phyloP scores from a whole-genome alignment of 2,329 filamentous ascomycete genomes.

The Sphaerostilbella broomeana region DNA sequence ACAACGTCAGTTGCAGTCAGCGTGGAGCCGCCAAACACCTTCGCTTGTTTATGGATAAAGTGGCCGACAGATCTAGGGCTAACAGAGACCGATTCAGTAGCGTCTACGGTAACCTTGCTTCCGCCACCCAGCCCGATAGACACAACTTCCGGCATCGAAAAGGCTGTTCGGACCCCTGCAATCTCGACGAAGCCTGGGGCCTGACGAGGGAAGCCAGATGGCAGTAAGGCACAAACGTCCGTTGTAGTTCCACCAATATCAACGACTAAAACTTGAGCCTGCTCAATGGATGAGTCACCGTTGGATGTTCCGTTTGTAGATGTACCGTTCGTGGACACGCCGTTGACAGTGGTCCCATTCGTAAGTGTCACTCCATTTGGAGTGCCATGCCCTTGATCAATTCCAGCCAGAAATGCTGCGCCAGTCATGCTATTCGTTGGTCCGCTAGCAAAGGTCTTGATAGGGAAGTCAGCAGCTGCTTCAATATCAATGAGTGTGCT shows the following conservation, averaged over 20 bases:
- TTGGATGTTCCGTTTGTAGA: no score
- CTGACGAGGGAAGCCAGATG: slow-evolving; percentile 54
- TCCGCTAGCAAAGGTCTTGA: slow-evolving; percentile 47
- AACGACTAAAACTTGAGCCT: slow-evolving; percentile 40
- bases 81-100: slow-evolving; percentile 32
- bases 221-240: slow-evolving; percentile 51
- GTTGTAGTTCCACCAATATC: slow-evolving; percentile 58
- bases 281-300: no score
- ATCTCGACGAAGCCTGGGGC: slow-evolving; percentile 52
- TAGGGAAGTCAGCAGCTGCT: slow-evolving; percentile 41
- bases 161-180: slow-evolving; percentile 53
- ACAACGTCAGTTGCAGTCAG: slow-evolving; percentile 49
- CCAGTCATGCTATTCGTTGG: slow-evolving; percentile 49
- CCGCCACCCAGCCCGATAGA: slow-evolving; percentile 53
- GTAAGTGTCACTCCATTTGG: slow-evolving; percentile 2
- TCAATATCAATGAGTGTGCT: slow-evolving; percentile 44
- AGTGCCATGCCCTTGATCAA: slow-evolving; percentile 33
- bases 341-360: not conserved
- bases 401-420: slow-evolving; percentile 46
- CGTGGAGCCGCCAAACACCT: slow-evolving; percentile 46
- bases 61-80: slow-evolving; percentile 53
- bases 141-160: slow-evolving; percentile 49
- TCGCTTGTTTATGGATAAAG: slow-evolving; percentile 39
- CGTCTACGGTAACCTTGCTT: slow-evolving; percentile 23
- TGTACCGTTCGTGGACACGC: no score